Evolutionary conservation across 495 filamentous ascomycete genomes (phyloP).

Genomic region (Margaritispora aquatica): DNA sequence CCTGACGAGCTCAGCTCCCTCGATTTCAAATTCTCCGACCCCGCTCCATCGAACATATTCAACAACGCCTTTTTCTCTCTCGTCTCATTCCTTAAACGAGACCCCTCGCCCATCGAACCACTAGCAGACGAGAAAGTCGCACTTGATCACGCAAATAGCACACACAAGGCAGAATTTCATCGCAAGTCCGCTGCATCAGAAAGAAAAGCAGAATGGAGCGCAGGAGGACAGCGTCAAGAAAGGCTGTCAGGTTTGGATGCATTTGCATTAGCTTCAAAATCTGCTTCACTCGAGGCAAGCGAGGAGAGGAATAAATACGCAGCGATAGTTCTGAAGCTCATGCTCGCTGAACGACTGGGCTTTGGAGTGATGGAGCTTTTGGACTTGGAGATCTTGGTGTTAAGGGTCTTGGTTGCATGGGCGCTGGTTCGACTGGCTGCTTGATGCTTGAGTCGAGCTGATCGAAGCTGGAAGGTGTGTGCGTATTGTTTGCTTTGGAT

Average conservation of each 20-base stretch:
- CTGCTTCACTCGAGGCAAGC: neutral
- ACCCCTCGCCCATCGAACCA: neutral
- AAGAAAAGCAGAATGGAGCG: neutral
- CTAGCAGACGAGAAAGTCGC: neutral
- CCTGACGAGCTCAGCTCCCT: neutral
- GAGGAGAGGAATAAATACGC: conserved; percentile 14
- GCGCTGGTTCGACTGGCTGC: neutral
- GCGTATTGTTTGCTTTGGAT: too few relatives aligned
- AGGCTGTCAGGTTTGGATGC: conserved; percentile 3
- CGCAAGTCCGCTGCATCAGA: neutral
- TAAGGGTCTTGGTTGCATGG: conserved; percentile 16
- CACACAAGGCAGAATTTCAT: too few relatives aligned
- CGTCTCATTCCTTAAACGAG: neutral
- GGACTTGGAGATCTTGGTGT: conserved; percentile 9
- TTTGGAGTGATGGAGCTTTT: conserved; percentile 21
- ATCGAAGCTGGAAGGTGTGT: too few relatives aligned
- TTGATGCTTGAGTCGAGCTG: too few relatives aligned
- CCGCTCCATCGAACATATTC: neutral
- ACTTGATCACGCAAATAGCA: neutral
- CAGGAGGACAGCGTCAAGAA: neutral
- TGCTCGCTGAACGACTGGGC: conserved; percentile 22
- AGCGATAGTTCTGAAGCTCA: conserved; percentile 11
- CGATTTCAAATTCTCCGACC: neutral
- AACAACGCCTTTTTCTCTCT: neutral
- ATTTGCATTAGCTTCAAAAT: neutral